These are phyloP conservation scores for Leishmania turanica DNA, from an alignment of 208 protist genomes.

Conservation along the genomic window DNA sequence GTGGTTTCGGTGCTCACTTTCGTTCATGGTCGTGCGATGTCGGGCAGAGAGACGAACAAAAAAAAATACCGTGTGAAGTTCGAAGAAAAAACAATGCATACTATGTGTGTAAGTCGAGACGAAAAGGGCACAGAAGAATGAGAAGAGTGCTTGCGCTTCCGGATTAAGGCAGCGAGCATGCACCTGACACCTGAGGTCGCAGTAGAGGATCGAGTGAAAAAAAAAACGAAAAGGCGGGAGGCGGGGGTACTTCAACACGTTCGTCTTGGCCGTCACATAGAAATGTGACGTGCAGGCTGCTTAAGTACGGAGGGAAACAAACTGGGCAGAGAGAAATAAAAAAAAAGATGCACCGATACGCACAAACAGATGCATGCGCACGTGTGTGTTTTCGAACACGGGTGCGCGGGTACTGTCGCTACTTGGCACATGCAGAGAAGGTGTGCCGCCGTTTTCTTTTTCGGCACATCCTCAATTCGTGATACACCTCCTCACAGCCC, in stretches of 20 bases:
- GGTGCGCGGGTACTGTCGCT: not conserved
- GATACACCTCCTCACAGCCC: not conserved
- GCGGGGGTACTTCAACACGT: not conserved
- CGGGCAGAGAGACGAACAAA: too few species aligned
- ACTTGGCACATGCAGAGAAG: not conserved
- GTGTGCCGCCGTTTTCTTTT: not conserved
- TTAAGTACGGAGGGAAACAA: too few species aligned
- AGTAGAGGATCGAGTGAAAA: not conserved
- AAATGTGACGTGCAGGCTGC: not conserved
- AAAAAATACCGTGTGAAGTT: not conserved
- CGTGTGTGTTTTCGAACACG: not conserved
- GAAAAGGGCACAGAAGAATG: not conserved
- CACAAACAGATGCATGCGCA: not conserved
- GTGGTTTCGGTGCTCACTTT: not conserved
- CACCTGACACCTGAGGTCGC: not conserved
- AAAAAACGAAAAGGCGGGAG: not conserved
- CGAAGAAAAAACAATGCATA: not conserved
- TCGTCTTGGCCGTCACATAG: not conserved
- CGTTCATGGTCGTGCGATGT: not conserved
- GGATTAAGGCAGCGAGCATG: not conserved
- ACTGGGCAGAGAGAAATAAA: not conserved
- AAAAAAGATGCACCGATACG: not conserved
- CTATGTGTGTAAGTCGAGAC: not conserved
- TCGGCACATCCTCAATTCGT: not conserved
- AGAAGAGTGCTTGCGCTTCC: not conserved